phyloP scores from a whole-genome alignment of 75 land plant species.

The Pinus albicaulis region DNA sequence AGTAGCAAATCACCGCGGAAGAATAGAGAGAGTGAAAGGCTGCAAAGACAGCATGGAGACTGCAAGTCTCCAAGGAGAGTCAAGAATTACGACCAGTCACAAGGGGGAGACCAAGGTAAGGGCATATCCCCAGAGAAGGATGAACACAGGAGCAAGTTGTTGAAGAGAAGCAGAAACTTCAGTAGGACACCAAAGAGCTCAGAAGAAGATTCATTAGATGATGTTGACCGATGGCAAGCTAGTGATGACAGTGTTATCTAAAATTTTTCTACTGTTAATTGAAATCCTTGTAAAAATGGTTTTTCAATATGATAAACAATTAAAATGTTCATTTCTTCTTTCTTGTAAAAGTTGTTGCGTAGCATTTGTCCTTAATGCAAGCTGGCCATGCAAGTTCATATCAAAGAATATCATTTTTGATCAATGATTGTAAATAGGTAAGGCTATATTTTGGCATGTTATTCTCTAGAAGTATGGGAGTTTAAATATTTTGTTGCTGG shows the following conservation, averaged over 20 bases:
- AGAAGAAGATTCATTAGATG: slow-evolving; percentile 1
- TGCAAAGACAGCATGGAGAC: not conserved
- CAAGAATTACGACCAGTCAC: not conserved
- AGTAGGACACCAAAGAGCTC: slow-evolving; percentile 7
- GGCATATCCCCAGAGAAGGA: not conserved
- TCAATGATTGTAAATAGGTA: not conserved
- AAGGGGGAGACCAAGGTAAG: not conserved
- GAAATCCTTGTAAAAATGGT: not conserved
- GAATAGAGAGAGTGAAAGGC: not conserved
- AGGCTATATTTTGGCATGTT: not conserved
- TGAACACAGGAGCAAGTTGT: not conserved
- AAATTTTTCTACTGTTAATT: not conserved
- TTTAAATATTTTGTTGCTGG: not conserved
- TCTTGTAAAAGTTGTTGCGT: not conserved
- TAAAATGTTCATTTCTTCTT: not conserved
- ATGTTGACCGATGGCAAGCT: slow-evolving; percentile 11
- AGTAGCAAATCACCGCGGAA: not conserved
- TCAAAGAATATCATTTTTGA: not conserved
- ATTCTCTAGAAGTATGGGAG: not conserved
- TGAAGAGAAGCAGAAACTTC: not conserved
- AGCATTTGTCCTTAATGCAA: not conserved
- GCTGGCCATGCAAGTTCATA: not conserved
- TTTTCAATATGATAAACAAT: not conserved
- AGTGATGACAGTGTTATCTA: not conserved
- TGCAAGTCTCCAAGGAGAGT: slow-evolving; percentile 5